Evolutionary conservation across 2,329 filamentous ascomycete genomes (phyloP).

Genomic region (Lasiodiplodia gonubiensis): DNA sequence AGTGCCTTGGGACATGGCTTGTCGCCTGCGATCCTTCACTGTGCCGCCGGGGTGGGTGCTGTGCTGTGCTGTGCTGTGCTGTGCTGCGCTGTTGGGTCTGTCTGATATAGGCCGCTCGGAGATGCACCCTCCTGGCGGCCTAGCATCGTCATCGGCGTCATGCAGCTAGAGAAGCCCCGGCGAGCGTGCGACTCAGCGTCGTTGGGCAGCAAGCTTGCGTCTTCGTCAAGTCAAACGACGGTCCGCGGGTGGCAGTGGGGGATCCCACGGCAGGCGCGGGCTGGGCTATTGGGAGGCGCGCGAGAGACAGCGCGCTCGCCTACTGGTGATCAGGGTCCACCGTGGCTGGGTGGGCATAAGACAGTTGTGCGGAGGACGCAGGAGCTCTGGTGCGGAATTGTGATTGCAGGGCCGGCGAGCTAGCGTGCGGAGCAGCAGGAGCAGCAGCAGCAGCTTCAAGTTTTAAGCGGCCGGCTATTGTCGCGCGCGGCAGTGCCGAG

Average conservation of each 20-base stretch:
- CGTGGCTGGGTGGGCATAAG: slow-evolving; percentile 15
- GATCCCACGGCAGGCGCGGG: slow-evolving; percentile 5
- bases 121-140: slow-evolving; percentile 14
- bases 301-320: slow-evolving; percentile 5
- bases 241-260: background rate
- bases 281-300: slow-evolving; percentile 3
- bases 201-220: slow-evolving; percentile 14
- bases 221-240: slow-evolving; percentile 10
- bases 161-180: slow-evolving; percentile 24
- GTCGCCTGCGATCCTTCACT: slow-evolving; percentile 24
- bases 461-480: slow-evolving; percentile 24
- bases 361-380: background rate
- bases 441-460: slow-evolving; percentile 8
- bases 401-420: slow-evolving; percentile 16
- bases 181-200: slow-evolving; percentile 17
- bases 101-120: slow-evolving; percentile 18
- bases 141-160: slow-evolving; percentile 14
- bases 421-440: slow-evolving; percentile 15
- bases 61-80: background rate
- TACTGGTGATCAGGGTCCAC: slow-evolving; percentile 23
- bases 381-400: slow-evolving; percentile 12
- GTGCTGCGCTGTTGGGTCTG: slow-evolving; percentile 9
- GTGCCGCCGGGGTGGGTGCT: slow-evolving; percentile 16
- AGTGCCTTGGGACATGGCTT: slow-evolving; percentile 20
- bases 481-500: slow-evolving; percentile 11